Conservation (phyloP, 345 rosid species). For the Pugionium cornutum region DNA sequence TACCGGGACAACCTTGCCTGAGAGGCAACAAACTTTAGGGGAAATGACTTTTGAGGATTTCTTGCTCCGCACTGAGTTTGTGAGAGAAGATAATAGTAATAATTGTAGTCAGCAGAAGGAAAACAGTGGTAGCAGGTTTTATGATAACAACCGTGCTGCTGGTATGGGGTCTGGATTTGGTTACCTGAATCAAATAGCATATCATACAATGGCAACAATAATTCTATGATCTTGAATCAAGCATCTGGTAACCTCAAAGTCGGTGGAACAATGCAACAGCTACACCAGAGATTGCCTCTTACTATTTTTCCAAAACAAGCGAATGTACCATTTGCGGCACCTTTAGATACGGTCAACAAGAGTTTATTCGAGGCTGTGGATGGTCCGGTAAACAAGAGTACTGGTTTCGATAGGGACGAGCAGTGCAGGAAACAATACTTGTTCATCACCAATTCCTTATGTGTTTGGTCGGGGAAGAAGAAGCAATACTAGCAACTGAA, state of each 20-base stretch:
- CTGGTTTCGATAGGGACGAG: slow-evolving; percentile 70
- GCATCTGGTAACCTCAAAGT: slow-evolving; percentile 46
- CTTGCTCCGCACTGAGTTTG: slow-evolving; percentile 76
- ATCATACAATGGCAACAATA: slow-evolving; percentile 27
- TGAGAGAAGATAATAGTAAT: slow-evolving; percentile 52
- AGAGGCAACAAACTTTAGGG: slow-evolving; percentile 78
- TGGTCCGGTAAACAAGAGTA: slow-evolving; percentile 45
- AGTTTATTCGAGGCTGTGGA: slow-evolving; percentile 46
- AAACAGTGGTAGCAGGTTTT: slow-evolving; percentile 38
- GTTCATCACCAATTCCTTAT: slow-evolving; percentile 77
- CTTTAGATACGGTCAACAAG: slow-evolving; percentile 38
- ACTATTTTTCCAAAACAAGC: slow-evolving; percentile 72
- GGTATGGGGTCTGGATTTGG: slow-evolving; percentile 62
- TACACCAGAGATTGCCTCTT: slow-evolving; percentile 42
- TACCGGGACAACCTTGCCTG: slow-evolving; percentile 38
- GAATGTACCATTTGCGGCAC: slow-evolving; percentile 42
- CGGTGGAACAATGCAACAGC: slow-evolving; percentile 48
- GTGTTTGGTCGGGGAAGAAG: slow-evolving; percentile 75
- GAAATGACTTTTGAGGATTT: slow-evolving; percentile 94
- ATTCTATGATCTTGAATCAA: slow-evolving; percentile 46
- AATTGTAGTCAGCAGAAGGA: slow-evolving; percentile 40
- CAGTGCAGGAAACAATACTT: slow-evolving; percentile 71
- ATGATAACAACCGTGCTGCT: slow-evolving; percentile 41
- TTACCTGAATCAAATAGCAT: slow-evolving; percentile 49
- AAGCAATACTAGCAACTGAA: slow-evolving; percentile 57